Evolutionary conservation across 495 filamentous ascomycete genomes (phyloP).

Genomic region (Daldinia vernicosa): DNA sequence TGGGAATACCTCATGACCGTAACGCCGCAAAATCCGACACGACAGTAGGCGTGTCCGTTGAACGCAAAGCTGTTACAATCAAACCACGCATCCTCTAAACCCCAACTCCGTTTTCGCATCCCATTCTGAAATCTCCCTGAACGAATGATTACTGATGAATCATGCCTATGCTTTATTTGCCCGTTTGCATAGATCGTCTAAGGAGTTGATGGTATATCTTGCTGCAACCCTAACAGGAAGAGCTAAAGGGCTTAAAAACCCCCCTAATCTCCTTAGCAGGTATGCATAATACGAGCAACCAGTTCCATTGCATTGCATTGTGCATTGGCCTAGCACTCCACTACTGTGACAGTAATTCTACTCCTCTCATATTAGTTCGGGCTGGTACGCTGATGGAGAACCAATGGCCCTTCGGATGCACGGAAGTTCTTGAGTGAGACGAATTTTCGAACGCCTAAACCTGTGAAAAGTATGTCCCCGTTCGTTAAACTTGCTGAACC

Average conservation of each 20-base stretch:
- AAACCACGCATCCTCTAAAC: slow-evolving; percentile 18
- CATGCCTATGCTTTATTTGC: background rate
- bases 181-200: background rate
- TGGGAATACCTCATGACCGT: slow-evolving; percentile 21
- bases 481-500: background rate
- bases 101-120: slow-evolving; percentile 16
- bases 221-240: background rate
- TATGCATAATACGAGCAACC: background rate
- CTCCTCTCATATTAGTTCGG: background rate
- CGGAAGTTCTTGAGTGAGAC: background rate
- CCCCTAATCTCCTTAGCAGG: background rate
- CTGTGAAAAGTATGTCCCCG: background rate
- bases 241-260: background rate
- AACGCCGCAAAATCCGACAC: slow-evolving; percentile 34
- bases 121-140: background rate
- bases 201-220: background rate
- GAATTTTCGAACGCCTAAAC: background rate
- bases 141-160: slow-evolving; percentile 16
- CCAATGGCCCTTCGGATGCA: slow-evolving; percentile 8
- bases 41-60: slow-evolving; percentile 12
- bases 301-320: background rate
- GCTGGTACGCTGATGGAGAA: background rate
- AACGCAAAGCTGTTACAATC: slow-evolving; percentile 11
- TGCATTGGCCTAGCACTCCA: background rate
- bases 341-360: background rate